Evolutionary conservation across 768 basidiomycete genomes (phyloP).

Genomic region (Suillus tomentosus): DNA sequence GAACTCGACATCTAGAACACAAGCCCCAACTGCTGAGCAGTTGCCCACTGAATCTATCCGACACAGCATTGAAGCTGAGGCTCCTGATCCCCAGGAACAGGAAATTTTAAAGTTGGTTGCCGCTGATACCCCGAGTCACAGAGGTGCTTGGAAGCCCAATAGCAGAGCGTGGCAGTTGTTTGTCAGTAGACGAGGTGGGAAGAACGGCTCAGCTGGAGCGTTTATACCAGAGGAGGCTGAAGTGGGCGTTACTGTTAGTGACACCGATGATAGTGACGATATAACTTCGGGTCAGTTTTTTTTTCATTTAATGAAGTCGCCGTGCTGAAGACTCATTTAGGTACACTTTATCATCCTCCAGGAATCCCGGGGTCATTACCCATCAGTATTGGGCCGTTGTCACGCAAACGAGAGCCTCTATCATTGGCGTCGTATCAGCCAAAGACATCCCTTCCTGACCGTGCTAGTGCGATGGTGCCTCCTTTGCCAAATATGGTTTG

Average conservation of each 20-base stretch:
- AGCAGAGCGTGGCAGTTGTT: conserved; percentile 68
- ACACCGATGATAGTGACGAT: conserved; percentile 28
- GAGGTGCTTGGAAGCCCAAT: conserved; percentile 66
- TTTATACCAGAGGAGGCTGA: conserved; percentile 39
- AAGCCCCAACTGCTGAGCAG: conserved; percentile 9
- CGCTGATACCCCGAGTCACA: conserved; percentile 68
- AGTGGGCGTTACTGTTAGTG: conserved; percentile 26
- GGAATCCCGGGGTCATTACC: conserved; percentile 61
- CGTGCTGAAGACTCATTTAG: conserved; percentile 22
- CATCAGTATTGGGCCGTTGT: conserved; percentile 51
- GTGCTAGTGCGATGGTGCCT: conserved; percentile 33
- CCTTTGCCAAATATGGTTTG: conserved; percentile 22
- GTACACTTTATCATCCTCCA: conserved; percentile 28
- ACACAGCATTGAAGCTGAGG: conserved; percentile 10
- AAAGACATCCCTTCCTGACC: conserved; percentile 46
- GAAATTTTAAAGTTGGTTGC: conserved; percentile 66
- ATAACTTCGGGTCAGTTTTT: conserved; percentile 26
- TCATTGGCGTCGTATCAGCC: conserved; percentile 62
- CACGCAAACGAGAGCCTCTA: conserved; percentile 39
- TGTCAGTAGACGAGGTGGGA: conserved; percentile 37
- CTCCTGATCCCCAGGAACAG: conserved; percentile 45
- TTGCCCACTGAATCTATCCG: conserved; percentile 15
- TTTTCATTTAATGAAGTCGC: neutral
- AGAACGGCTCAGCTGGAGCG: conserved; percentile 28
- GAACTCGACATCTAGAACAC: neutral